Evolutionary conservation across 345 rosid genomes (phyloP).

Genomic region (Clausena lansium): DNA sequence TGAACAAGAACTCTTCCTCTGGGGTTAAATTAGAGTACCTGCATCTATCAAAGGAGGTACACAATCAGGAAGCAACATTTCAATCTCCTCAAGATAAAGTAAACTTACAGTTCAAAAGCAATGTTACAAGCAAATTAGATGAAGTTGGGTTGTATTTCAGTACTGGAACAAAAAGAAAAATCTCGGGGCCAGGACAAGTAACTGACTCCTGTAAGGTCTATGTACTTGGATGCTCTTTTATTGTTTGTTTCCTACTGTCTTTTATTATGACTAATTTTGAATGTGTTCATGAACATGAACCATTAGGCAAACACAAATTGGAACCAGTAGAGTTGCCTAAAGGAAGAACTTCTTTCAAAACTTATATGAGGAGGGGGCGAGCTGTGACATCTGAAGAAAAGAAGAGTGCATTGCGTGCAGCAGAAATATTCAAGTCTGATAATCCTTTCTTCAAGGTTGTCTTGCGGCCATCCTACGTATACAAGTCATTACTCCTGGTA

Average conservation of each 20-base stretch:
- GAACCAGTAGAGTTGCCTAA: not conserved
- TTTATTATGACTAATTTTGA: conserved; percentile 5
- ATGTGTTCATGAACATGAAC: conserved; percentile 8
- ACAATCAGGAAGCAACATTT: conserved; percentile 1
- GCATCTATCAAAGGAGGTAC: not conserved
- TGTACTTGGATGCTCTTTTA: not conserved
- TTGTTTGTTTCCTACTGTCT: not conserved
- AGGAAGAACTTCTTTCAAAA: not conserved
- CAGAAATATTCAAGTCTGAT: conserved; percentile 27
- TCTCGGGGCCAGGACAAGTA: conserved; percentile 17
- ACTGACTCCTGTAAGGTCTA: conserved; percentile 20
- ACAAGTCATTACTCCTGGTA: conserved; percentile 34
- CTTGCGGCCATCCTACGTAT: conserved; percentile 35
- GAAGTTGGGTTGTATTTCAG: conserved; percentile 15
- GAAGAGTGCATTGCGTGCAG: conserved; percentile 23
- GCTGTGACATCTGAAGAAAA: conserved; percentile 30
- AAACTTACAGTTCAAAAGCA: conserved; percentile 9
- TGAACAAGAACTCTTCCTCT: conserved; percentile 8
- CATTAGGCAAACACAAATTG: conserved; percentile 3
- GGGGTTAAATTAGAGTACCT: not conserved
- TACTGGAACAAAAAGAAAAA: not conserved
- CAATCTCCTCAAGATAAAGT: conserved; percentile 21
- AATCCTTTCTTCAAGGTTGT: conserved; percentile 40
- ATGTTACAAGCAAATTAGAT: conserved; percentile 1
- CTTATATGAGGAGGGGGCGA: conserved; percentile 22